Conservation (phyloP, 805 yeast genomes). For the Teunomyces stri region DNA sequence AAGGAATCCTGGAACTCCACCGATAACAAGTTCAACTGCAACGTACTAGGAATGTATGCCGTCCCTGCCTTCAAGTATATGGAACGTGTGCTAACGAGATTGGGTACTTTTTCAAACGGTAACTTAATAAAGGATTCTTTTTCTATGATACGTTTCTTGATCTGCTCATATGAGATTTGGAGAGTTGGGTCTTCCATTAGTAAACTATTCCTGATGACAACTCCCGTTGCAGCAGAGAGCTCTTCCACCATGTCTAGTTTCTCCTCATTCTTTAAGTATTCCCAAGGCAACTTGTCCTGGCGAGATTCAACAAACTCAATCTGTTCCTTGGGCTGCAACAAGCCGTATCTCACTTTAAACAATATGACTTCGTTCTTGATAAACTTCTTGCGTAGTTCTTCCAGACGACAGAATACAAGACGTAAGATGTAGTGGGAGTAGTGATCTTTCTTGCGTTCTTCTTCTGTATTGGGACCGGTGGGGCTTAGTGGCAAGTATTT, state of each 20-base stretch:
- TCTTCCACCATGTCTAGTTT: slow-evolving; percentile 46
- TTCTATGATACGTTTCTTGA: slow-evolving; percentile 45
- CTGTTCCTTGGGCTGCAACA: slow-evolving; percentile 65
- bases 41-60: slow-evolving; percentile 82
- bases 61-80: slow-evolving; percentile 66
- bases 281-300: slow-evolving; percentile 66
- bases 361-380: slow-evolving; percentile 71
- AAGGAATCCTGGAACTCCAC: slow-evolving; percentile 63
- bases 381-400: slow-evolving; percentile 79
- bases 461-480: slow-evolving; percentile 32
- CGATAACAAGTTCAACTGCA: slow-evolving; percentile 68
- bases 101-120: slow-evolving; percentile 83
- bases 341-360: slow-evolving; percentile 69
- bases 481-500: slow-evolving; percentile 62
- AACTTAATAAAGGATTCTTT: slow-evolving; percentile 74
- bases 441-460: slow-evolving; percentile 83
- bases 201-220: slow-evolving; percentile 37
- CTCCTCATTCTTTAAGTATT: slow-evolving; percentile 62
- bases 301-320: slow-evolving; percentile 59
- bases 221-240: slow-evolving; percentile 55
- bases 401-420: slow-evolving; percentile 83
- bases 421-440: slow-evolving; percentile 87
- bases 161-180: slow-evolving; percentile 46
- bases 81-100: slow-evolving; percentile 68
- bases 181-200: slow-evolving; percentile 15